Conservation (phyloP, 805 yeast species). For the Naumovozyma baii region DNA sequence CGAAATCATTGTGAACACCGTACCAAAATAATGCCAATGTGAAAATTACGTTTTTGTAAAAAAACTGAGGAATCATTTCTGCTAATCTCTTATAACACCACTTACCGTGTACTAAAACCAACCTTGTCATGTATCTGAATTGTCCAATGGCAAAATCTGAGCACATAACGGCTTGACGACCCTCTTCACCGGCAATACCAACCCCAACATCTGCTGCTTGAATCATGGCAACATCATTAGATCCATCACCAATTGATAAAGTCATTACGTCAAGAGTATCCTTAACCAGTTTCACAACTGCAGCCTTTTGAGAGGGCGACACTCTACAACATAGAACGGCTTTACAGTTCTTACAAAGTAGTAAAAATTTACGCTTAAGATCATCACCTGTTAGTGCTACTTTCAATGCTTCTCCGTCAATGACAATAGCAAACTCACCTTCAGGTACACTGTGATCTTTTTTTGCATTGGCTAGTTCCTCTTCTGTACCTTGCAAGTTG, state of each 20-base stretch:
- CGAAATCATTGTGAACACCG: conserved; percentile 64
- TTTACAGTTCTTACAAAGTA: conserved; percentile 69
- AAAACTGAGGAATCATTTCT: conserved; percentile 78
- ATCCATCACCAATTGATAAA: conserved; percentile 80
- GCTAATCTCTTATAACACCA: conserved; percentile 78
- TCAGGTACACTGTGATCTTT: conserved; percentile 58
- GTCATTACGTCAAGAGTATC: conserved; percentile 72
- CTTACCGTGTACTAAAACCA: conserved; percentile 70
- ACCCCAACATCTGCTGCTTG: conserved; percentile 83
- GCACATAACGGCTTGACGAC: conserved; percentile 82
- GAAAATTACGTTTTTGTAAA: conserved; percentile 70
- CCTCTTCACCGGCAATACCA: conserved; percentile 89
- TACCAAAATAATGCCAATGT: conserved; percentile 72
- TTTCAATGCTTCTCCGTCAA: conserved; percentile 73
- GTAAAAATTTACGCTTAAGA: conserved; percentile 47
- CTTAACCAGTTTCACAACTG: conserved; percentile 71
- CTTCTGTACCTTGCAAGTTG: conserved; percentile 47
- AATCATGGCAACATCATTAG: conserved; percentile 86
- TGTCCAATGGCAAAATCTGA: conserved; percentile 86
- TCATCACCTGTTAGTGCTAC: conserved; percentile 39
- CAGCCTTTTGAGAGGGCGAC: conserved; percentile 80
- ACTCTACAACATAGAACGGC: conserved; percentile 83
- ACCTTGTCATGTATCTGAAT: conserved; percentile 58
- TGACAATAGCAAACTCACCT: conserved; percentile 58
- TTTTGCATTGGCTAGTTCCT: conserved; percentile 47